These are phyloP conservation scores for Blumeria hordei DNA, from an alignment of 2,329 filamentous ascomycete genomes.

Conservation along the genomic window DNA sequence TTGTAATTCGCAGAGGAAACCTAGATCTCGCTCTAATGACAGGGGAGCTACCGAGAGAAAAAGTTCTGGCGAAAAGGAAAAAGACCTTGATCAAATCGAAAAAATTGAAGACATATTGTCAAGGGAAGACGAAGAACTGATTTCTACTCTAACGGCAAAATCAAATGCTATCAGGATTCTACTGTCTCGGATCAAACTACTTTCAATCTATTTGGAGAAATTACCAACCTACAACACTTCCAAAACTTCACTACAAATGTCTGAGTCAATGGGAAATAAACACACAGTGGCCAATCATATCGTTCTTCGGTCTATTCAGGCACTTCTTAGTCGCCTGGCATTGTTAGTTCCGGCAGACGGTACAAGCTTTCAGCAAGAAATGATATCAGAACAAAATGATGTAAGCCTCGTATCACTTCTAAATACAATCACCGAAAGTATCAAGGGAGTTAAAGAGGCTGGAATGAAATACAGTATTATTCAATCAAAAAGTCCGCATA, in stretches of 20 bases:
- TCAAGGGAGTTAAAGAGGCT: slow-evolving; percentile 45
- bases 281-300: slow-evolving; percentile 26
- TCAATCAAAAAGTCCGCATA: slow-evolving; percentile 10
- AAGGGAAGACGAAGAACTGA: slow-evolving; percentile 34
- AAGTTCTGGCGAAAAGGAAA: slow-evolving; percentile 11
- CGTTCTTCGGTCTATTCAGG: slow-evolving; percentile 70
- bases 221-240: slow-evolving; percentile 42
- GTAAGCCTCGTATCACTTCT: slow-evolving; percentile 58
- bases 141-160: slow-evolving; percentile 54
- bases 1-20: slow-evolving; percentile 12
- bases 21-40: neutral
- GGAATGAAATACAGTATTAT: slow-evolving; percentile 48
- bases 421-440: slow-evolving; percentile 47
- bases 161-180: slow-evolving; percentile 89
- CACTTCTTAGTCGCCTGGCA: slow-evolving; percentile 60
- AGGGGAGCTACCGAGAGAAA: slow-evolving; percentile 13
- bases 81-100: slow-evolving; percentile 8
- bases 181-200: slow-evolving; percentile 47
- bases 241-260: slow-evolving; percentile 17
- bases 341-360: slow-evolving; percentile 51
- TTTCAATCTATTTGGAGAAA: slow-evolving; percentile 51
- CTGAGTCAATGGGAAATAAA: slow-evolving; percentile 9
- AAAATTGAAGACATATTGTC: slow-evolving; percentile 28
- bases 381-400: slow-evolving; percentile 59
- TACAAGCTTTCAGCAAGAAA: slow-evolving; percentile 41